Evolutionary conservation across 225 moss, liverwort and hornwort species (phyloP), one percentile per base, ranked within the genome.

Genomic region (Rhytidiadelphus loreus): DNA sequence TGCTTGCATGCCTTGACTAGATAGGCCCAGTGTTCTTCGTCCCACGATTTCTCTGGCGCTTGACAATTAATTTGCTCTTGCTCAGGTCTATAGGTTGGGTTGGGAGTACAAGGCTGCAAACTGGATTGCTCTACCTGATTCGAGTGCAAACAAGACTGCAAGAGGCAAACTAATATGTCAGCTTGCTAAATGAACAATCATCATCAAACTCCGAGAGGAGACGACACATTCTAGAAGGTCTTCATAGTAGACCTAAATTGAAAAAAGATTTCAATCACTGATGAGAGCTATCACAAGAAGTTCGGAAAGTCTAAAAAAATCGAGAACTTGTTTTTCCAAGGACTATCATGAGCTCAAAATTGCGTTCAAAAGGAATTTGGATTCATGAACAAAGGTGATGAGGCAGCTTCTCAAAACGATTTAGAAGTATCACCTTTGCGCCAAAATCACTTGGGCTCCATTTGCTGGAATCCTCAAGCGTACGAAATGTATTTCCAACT

Each of bases 21-120:
- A 87, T 83, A 70, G 46, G 71, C 70, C 90, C 93, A 92, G 83
- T 76, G 92, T 39, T 92, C 66, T 83, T 90, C 90, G 65, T 90
- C 92, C 61, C 80, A 83, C 50, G 89, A 90, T 43, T 89, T 62
- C 64, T 89, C 88, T 35, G 41, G 90, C 52, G 18, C 44, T 66
- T 75, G 89, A 80, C 52, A 77, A 63, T 41, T 33, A 55, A 13
- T 48, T 77, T 61, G 60, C 84, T 66, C 87, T 86, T 80, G 82
- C 48, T 32, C 60, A 84, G 80, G 60, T 73, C 77, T 39, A 55
- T 48, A 43, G 48, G 57, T 50, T 53, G 70, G 26, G 57, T 73
- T 52, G 71, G 64, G 50, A 84, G 20, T 33, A 71, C 43, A n/a
- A 79, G 13, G 61, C 56, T 83, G 88, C 76, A 82, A 52, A 84